A percentile compares a stretch with the other conserved stretches of the same genome.
Evolutionary conservation across 2,329 filamentous ascomycete species (phyloP).

Genomic region (Neonectria coccinea): DNA sequence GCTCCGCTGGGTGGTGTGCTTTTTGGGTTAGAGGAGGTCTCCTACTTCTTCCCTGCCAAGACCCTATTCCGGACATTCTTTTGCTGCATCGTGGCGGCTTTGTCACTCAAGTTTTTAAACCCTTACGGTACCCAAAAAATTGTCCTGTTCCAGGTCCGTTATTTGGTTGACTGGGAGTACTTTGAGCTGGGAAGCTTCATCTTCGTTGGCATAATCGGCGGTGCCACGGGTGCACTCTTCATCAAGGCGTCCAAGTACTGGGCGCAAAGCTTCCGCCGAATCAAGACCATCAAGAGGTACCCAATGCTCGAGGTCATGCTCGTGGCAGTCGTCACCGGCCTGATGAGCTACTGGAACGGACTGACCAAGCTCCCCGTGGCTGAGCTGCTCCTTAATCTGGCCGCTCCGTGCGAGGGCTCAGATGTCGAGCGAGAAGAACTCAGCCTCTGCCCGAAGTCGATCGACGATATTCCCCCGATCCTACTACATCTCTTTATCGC

Average conservation of each 20-base stretch:
- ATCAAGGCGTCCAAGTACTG: slow-evolving; percentile 95
- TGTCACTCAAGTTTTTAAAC: slow-evolving; percentile 94
- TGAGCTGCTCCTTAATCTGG: slow-evolving; percentile 89
- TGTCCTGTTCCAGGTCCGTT: slow-evolving; percentile 94
- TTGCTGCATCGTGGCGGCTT: slow-evolving; percentile 92
- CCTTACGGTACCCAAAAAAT: slow-evolving; percentile 97
- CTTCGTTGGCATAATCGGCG: slow-evolving; percentile 86
- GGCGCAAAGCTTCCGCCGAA: slow-evolving; percentile 88
- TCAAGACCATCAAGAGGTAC: slow-evolving; percentile 81
- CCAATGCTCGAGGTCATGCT: slow-evolving; percentile 89
- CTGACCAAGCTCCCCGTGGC: slow-evolving; percentile 91
- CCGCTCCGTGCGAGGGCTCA: slow-evolving; percentile 84
- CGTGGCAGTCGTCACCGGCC: slow-evolving; percentile 85
- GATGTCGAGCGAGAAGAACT: slow-evolving; percentile 71
- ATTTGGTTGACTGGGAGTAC: slow-evolving; percentile 89
- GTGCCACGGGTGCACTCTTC: slow-evolving; percentile 87
- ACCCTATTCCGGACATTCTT: slow-evolving; percentile 98
- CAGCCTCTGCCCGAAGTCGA: slow-evolving; percentile 80
- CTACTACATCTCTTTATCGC: slow-evolving; percentile 79
- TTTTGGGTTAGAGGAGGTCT: slow-evolving; percentile 94
- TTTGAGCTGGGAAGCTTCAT: slow-evolving; percentile 91
- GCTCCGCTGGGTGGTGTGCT: slow-evolving; percentile 88
- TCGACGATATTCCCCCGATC: slow-evolving; percentile 82
- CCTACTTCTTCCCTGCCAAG: slow-evolving; percentile 97
- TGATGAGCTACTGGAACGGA: slow-evolving; percentile 93